These are phyloP conservation scores for Xylariaceae sp. DNA, from an alignment of 2,329 filamentous ascomycete genomes.

Conservation along the genomic window DNA sequence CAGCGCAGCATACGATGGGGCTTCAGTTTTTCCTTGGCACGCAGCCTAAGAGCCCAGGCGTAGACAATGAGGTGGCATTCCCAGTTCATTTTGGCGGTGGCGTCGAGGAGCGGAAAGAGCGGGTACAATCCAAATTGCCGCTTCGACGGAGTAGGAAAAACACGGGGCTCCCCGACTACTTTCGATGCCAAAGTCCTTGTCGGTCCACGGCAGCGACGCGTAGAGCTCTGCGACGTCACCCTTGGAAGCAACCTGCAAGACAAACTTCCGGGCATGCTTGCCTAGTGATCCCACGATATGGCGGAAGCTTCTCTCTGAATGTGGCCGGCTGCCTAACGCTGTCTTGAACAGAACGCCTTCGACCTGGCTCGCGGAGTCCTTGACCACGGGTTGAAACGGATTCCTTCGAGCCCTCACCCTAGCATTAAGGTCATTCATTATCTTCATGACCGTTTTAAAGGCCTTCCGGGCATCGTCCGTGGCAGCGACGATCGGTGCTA, in stretches of 20 bases:
- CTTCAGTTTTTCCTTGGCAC: neutral
- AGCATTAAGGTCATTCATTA: too few relatives aligned
- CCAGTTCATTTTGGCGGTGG: neutral
- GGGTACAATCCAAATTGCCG: neutral
- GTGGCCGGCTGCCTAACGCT: neutral
- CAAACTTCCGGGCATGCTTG: too few relatives aligned
- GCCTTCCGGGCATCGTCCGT: neutral
- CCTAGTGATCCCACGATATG: neutral
- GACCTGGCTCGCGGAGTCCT: neutral
- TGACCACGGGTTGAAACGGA: neutral
- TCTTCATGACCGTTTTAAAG: neutral
- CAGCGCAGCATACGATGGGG: neutral
- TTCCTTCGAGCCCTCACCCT: too few relatives aligned
- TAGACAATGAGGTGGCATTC: neutral
- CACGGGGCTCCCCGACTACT: neutral
- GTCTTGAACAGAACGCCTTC: neutral
- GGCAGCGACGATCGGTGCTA: neutral
- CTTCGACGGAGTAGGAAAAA: neutral
- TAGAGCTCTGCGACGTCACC: neutral
- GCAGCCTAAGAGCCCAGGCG: too few relatives aligned
- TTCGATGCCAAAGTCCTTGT: too few relatives aligned
- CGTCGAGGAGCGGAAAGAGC: neutral
- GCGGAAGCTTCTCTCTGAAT: neutral
- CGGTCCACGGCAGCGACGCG: neutral
- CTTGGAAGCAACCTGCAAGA: neutral